phyloP scores from a whole-genome alignment of 176 grass and related monocot genomes.

The Aegilops umbellulata region DNA sequence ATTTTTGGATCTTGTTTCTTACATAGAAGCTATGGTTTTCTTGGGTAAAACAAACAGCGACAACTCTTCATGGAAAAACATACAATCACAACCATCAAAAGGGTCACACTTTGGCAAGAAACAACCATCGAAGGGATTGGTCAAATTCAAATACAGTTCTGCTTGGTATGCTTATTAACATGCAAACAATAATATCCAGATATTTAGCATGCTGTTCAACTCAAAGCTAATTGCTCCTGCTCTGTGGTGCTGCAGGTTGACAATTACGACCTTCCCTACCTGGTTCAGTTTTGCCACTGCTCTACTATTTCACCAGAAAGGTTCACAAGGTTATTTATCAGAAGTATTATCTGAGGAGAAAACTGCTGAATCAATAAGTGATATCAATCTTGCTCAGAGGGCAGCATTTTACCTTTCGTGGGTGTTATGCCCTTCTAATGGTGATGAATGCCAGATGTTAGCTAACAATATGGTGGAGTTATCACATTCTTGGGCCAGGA shows the following conservation, averaged over 20 bases:
- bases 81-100: conserved; percentile 26
- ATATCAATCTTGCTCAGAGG: conserved; percentile 43
- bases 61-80: conserved; percentile 15
- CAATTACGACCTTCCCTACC: conserved; percentile 64
- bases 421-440: conserved; percentile 51
- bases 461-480: conserved; percentile 57
- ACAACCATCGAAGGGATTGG: conserved; percentile 25
- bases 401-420: conserved; percentile 74
- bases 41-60: neutral
- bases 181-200: neutral
- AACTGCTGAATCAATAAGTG: conserved; percentile 44
- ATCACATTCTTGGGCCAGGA: conserved; percentile 48
- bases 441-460: conserved; percentile 39
- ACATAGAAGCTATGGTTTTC: conserved; percentile 38
- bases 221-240: conserved; percentile 21
- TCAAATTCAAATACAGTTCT: conserved; percentile 61
- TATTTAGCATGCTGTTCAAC: conserved; percentile 22
- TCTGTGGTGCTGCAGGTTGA: conserved; percentile 52
- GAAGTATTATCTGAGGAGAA: conserved; percentile 45
- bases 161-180: conserved; percentile 54
- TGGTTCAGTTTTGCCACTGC: conserved; percentile 78
- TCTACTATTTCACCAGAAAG: conserved; percentile 62
- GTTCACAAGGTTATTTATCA: conserved; percentile 54
- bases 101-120: neutral
- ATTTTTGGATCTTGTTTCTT: conserved; percentile 70